Percentiles rank a stretch among this genome's conserved stretches.
phyloP scores from a whole-genome alignment of 768 basidiomycete species.

The Amanita exitialis region DNA sequence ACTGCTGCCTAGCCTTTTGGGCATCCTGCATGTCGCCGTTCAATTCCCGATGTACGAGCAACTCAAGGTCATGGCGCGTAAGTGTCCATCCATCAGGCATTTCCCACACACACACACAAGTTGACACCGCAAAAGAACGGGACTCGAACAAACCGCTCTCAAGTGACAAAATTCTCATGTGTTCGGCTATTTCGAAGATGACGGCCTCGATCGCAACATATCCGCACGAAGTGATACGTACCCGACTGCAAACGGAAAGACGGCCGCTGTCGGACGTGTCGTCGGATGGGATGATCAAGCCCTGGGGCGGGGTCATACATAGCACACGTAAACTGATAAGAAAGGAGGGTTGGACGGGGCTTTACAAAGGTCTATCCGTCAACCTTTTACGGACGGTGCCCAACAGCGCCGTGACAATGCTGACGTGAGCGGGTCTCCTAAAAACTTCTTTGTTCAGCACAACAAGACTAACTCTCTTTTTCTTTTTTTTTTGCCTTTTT shows the following conservation, averaged over 20 bases:
- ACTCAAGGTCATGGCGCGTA: constrained; percentile 80
- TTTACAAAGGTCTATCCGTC: constrained; percentile 91
- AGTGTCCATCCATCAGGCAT: constrained; percentile 23
- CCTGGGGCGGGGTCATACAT: constrained; percentile 57
- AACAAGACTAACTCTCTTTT: background rate
- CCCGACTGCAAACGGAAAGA: constrained; percentile 84
- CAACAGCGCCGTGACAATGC: constrained; percentile 90
- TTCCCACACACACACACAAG: too few species aligned
- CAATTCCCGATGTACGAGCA: constrained; percentile 97
- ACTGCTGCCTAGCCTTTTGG: constrained; percentile 83
- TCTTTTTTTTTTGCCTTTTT: background rate
- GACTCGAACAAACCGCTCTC: constrained; percentile 41
- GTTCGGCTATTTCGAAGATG: constrained; percentile 94
- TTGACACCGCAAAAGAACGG: constrained; percentile 22
- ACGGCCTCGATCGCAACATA: constrained; percentile 92
- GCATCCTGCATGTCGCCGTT: constrained; percentile 91
- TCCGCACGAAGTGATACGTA: constrained; percentile 98
- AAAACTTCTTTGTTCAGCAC: background rate
- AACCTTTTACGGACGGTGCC: constrained; percentile 94
- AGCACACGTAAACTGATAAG: constrained; percentile 63
- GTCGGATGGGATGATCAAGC: constrained; percentile 52
- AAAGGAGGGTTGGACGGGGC: constrained; percentile 81
- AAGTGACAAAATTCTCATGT: constrained; percentile 66
- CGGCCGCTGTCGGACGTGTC: constrained; percentile 53
- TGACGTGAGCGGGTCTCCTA: constrained; percentile 50